Evolutionary conservation across 2,329 filamentous ascomycete genomes (phyloP).

Genomic region (Talaromyces marneffei): DNA sequence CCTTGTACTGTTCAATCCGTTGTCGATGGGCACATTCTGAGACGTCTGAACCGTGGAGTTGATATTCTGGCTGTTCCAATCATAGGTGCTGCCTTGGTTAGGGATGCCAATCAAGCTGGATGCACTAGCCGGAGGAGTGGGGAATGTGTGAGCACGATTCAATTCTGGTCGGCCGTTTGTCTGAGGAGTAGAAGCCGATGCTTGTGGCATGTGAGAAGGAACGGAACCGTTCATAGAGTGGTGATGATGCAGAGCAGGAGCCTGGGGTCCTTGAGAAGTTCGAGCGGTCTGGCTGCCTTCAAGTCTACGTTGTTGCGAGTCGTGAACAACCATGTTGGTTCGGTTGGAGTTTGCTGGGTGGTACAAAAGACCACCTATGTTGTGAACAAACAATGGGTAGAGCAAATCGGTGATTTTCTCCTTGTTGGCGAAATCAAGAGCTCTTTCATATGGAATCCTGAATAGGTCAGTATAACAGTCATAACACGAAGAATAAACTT

Average conservation of each 20-base stretch:
- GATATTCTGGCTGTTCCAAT: slow-evolving; percentile 67
- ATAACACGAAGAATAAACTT: background rate
- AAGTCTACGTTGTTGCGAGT: slow-evolving; percentile 68
- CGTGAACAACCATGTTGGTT: slow-evolving; percentile 81
- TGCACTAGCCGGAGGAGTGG: slow-evolving; percentile 88
- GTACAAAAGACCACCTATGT: slow-evolving; percentile 88
- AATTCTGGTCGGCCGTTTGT: slow-evolving; percentile 61
- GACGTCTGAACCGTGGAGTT: slow-evolving; percentile 54
- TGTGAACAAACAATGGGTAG: slow-evolving; percentile 95
- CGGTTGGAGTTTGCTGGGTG: slow-evolving; percentile 77
- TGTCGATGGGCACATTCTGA: slow-evolving; percentile 76
- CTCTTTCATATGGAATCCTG: slow-evolving; percentile 96
- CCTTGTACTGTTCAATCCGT: slow-evolving; percentile 67
- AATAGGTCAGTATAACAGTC: background rate
- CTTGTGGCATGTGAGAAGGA: slow-evolving; percentile 59
- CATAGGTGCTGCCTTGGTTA: slow-evolving; percentile 66
- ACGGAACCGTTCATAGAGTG: slow-evolving; percentile 60
- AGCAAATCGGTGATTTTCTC: slow-evolving; percentile 96
- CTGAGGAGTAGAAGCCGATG: slow-evolving; percentile 54
- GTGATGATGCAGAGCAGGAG: slow-evolving; percentile 55
- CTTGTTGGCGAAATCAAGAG: slow-evolving; percentile 98
- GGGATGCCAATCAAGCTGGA: slow-evolving; percentile 77
- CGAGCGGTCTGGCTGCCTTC: slow-evolving; percentile 53
- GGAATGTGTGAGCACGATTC: slow-evolving; percentile 86
- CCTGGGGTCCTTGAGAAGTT: slow-evolving; percentile 61